Evolutionary conservation across 2,329 filamentous ascomycete genomes (phyloP).

Genomic region (Fusarium virguliforme): DNA sequence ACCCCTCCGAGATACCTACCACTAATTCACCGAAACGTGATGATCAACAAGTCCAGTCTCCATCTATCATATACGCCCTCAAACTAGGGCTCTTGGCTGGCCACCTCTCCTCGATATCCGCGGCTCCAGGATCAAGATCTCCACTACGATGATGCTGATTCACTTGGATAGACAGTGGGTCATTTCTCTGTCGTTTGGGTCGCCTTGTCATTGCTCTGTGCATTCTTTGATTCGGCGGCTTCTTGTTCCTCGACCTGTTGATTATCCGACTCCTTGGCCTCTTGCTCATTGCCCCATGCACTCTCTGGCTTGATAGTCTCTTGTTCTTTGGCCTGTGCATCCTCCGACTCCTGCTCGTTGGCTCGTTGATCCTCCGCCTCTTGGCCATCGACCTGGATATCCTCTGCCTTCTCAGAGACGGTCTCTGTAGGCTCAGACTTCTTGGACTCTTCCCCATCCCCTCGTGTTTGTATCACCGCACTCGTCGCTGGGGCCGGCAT

Average conservation of each 20-base stretch:
- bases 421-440: background rate
- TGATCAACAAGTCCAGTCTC: background rate
- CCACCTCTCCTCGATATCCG: too few relatives aligned
- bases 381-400: background rate
- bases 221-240: too few relatives aligned
- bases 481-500: background rate
- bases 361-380: background rate
- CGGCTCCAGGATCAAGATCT: too few relatives aligned
- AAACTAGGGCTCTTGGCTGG: too few relatives aligned
- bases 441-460: background rate
- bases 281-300: background rate
- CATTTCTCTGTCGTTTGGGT: too few relatives aligned
- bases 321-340: background rate
- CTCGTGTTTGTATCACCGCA: background rate
- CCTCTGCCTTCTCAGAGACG: background rate
- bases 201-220: too few relatives aligned
- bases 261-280: background rate
- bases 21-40: background rate
- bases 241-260: background rate
- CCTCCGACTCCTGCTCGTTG: background rate
- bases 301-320: background rate
- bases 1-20: background rate
- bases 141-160: too few relatives aligned
- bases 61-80: background rate
- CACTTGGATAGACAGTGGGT: too few relatives aligned